Evolutionary conservation across 768 basidiomycete genomes (phyloP), one percentile per base, ranked within the genome.

Genomic region (Peribolospora kevripleyi): DNA sequence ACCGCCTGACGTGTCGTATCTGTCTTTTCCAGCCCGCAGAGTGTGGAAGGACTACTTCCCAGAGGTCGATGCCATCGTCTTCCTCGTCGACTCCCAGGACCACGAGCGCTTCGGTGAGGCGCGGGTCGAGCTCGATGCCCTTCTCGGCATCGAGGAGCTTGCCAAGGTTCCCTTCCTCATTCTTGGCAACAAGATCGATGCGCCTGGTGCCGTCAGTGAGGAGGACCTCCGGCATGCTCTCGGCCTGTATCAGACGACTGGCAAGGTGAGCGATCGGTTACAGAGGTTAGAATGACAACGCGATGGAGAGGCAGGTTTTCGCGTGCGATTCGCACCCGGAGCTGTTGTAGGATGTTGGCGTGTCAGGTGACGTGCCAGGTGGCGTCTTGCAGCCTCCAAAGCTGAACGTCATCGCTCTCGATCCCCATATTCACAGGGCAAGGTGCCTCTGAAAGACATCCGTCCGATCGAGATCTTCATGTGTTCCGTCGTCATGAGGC

Each of bases 31-130:
- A 78, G 93, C 93, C 54, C 90, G 93, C 62, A 85, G 93, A 61
- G 81, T 97, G 67, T 98, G 93, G 93, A 80, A 88, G 56, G 90
- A 98, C 70, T 98, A 97, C 73, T 97, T 98, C 80, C 93, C 93
- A 51, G 93, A 97, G 69, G 93, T 97, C 47, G 88, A 98, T 63
- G 87, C 13, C 13, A 95, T 98, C 63, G 80, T 97, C 65, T 98
- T 97, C 78, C 75, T 98, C 56, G 90, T 98, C 57, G 93, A 98
- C 72, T 84, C 80, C 61, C 87, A 87, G 59, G 93, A 98, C 73
- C 81, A 81, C 65, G 93, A 97, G 71, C 83, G 91, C 47, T 91
- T 98, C 70, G 69, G 80, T 6, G 93, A 97, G 70, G 13, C 7
- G 37, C 42, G 46, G 48, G 88, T 86, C 9, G 93, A 98, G 70